Evolutionary conservation across 2,329 filamentous ascomycete genomes (phyloP), one percentile per base, ranked within the genome.

Genomic region (Fusarium sp.): DNA sequence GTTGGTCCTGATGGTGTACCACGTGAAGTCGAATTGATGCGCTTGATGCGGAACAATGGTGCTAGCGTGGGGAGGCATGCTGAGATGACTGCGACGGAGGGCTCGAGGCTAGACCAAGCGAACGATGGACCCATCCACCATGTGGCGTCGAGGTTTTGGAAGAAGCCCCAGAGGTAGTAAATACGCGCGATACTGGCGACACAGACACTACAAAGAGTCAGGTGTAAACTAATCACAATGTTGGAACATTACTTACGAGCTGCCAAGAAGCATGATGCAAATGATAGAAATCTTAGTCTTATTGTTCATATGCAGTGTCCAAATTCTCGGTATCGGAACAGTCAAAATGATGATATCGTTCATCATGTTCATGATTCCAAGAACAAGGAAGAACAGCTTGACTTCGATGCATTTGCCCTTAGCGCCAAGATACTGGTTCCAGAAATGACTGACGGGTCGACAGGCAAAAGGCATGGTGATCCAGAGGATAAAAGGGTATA

Each of bases 301-400:
- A 1, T 68, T 68, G 37, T 68, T 68, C 65, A 68, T 68, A 16
- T 68, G 64, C 1, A 68, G 10, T 2, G 56, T 38, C 65, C 64
- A 68, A 11, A 68, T 68, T 4, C 65, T 65, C 5, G 65, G 65
- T 21, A 68, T 68, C 0, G 65, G 65, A 16, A 68, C 65, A 18
- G 8, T 50, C n/a, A 68, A 9, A 3, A 68, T 68, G 1, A 68
- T 47, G 2, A 68, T 68, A 9, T 68, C 64, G 8, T 68, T 68
- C 30, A 68, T 30, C 65, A 68, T 68, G 30, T 68, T 68, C 65
- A 68, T 68, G 12, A 68, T 37, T 6, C 65, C 65, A 2, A 68
- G 42, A 16, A 68, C 56, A 19, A 68, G 64, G 12, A 68, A 68
- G 12, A 68, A 68, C 9, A 68, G 42, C 25, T 68, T 68, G 0